phyloP scores from a whole-genome alignment of 768 basidiomycete genomes.

The Trametes maxima region DNA sequence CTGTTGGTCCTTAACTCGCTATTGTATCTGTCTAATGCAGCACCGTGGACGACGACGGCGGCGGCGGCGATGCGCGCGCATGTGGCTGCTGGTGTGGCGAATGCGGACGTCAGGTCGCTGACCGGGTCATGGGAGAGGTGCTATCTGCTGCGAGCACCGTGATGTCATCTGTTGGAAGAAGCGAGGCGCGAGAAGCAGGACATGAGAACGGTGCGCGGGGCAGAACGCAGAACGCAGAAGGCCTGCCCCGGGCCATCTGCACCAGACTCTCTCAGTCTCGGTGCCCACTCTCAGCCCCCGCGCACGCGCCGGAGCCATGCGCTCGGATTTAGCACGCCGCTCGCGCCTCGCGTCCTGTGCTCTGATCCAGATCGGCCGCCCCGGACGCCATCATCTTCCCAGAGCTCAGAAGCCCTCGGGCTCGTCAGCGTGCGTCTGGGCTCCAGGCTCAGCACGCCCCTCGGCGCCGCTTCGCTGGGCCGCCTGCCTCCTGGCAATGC shows the following conservation, averaged over 20 bases:
- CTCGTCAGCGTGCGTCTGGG: too few species aligned
- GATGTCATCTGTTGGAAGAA: slow-evolving; percentile 1
- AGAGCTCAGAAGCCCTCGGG: too few species aligned
- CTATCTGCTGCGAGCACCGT: neutral
- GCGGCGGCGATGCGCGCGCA: neutral
- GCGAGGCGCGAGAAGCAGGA: neutral
- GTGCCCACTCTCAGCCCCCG: neutral
- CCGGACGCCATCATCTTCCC: too few species aligned
- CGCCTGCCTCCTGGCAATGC: too few species aligned
- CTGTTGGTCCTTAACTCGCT: slow-evolving; percentile 15
- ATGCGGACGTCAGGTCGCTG: neutral
- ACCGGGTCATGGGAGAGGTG: slow-evolving; percentile 9
- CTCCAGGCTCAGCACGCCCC: too few species aligned
- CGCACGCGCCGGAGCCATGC: neutral
- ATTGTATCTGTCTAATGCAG: slow-evolving; percentile 19
- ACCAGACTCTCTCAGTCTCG: too few species aligned
- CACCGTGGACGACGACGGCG: neutral
- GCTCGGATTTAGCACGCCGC: slow-evolving; percentile 5
- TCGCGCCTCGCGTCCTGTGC: neutral
- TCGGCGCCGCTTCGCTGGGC: too few species aligned
- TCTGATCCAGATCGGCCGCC: neutral
- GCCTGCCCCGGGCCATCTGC: neutral
- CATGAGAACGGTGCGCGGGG: neutral
- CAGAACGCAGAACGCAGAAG: neutral
- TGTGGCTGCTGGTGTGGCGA: neutral